Percentiles rank a stretch among this genome's conserved stretches.
phyloP scores from a whole-genome alignment of 192 early-diverging fungal genomes.

The Pilaira anomala region DNA sequence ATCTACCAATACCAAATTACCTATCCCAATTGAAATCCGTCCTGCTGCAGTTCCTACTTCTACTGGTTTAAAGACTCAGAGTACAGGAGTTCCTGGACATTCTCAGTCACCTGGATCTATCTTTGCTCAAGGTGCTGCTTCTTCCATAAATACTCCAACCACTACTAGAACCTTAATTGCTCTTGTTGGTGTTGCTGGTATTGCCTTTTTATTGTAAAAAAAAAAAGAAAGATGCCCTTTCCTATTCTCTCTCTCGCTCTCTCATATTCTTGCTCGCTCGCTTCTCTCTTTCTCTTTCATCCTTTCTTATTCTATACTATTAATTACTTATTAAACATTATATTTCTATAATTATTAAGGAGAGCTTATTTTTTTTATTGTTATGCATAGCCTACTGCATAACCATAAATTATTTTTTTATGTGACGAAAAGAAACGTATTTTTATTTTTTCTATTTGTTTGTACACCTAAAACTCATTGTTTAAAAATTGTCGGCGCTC shows the following conservation, averaged over 20 bases:
- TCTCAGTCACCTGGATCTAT: slow-evolving; percentile 20
- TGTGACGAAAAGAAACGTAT: no score
- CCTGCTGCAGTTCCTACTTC: slow-evolving; percentile 22
- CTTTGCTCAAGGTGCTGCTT: slow-evolving; percentile 15
- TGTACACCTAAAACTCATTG: no score
- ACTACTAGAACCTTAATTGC: slow-evolving; percentile 13
- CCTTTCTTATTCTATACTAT: not conserved
- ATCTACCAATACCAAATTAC: slow-evolving; percentile 25
- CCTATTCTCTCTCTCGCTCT: not conserved
- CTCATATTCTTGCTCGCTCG: not conserved
- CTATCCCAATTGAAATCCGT: slow-evolving; percentile 30
- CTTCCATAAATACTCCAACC: slow-evolving; percentile 10
- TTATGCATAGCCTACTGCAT: no score
- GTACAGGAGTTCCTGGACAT: slow-evolving; percentile 15
- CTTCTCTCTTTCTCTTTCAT: not conserved
- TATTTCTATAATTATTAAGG: no score
- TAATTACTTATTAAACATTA: not conserved
- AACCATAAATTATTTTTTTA: no score
- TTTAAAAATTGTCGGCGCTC: not conserved
- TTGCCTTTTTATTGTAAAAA: slow-evolving; percentile 18
- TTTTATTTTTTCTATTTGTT: no score
- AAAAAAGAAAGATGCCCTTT: not conserved
- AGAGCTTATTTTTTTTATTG: no score
- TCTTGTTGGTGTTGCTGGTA: slow-evolving; percentile 16
- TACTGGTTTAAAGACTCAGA: slow-evolving; percentile 15